A percentile compares a stretch with the other conserved stretches of the same genome.
Evolutionary conservation across 345 rosid species (phyloP).

Genomic region (Durio zibethinus): DNA sequence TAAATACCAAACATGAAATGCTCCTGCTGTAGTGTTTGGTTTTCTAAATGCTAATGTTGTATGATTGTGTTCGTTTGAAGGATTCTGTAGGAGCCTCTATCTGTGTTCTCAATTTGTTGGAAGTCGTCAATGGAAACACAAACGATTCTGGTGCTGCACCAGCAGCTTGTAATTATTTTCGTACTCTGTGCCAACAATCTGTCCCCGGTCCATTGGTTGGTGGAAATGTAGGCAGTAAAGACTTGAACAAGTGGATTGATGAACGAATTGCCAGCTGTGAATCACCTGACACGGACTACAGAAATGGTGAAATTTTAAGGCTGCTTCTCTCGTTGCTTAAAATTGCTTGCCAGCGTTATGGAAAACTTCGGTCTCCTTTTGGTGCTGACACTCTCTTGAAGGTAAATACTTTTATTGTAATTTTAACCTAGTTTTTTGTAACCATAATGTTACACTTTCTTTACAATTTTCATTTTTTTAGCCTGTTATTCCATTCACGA

Average conservation of each 20-base stretch:
- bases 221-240: conserved; percentile 85
- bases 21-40: not conserved
- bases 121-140: conserved; percentile 48
- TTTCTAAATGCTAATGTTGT: conserved; percentile 23
- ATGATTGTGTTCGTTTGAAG: conserved; percentile 40
- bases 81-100: conserved; percentile 52
- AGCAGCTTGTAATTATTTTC: conserved; percentile 54
- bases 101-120: conserved; percentile 72
- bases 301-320: conserved; percentile 55
- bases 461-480: not conserved
- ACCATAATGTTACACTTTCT: not conserved
- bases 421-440: not conserved
- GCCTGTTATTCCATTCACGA: too few relatives aligned
- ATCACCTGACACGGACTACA: conserved; percentile 49
- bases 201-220: conserved; percentile 96
- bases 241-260: conserved; percentile 92
- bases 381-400: conserved; percentile 57
- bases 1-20: not conserved
- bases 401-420: conserved; percentile 36
- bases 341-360: conserved; percentile 91
- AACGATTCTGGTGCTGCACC: conserved; percentile 38
- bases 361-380: conserved; percentile 93
- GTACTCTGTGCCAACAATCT: conserved; percentile 64
- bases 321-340: conserved; percentile 85
- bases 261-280: conserved; percentile 69